Evolutionary conservation across 148 eudicot species (phyloP).

Genomic region (Vaccinium vitisidaea): DNA sequence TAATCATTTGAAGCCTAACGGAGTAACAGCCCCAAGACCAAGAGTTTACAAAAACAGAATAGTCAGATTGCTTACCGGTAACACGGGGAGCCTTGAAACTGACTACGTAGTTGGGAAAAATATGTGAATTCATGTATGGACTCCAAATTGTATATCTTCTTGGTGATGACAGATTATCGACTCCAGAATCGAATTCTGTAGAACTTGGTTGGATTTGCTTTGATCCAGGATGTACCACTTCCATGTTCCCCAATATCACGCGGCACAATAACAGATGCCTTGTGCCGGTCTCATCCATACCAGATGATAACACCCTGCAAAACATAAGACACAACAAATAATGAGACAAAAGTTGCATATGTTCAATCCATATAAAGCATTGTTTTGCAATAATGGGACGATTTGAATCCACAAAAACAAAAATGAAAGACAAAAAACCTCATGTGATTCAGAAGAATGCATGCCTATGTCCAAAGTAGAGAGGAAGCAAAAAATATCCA

Average conservation of each 20-base stretch:
- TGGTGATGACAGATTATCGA: constrained; percentile 30
- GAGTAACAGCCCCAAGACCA: background rate
- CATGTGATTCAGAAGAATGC: no score
- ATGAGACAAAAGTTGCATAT: background rate
- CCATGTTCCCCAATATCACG: constrained; percentile 35
- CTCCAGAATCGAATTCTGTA: constrained; percentile 38
- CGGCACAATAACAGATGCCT: constrained; percentile 39
- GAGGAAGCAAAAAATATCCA: no score
- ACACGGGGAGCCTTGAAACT: constrained; percentile 23
- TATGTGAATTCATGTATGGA: constrained; percentile 44
- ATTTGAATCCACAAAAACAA: no score
- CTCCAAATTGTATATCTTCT: constrained; percentile 41
- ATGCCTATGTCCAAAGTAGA: no score
- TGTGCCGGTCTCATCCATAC: constrained; percentile 33
- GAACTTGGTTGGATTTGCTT: constrained; percentile 39
- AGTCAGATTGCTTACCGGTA: background rate
- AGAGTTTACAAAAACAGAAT: background rate
- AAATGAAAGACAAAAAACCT: no score
- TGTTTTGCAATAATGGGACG: no score
- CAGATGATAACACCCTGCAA: constrained; percentile 31
- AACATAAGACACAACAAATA: background rate
- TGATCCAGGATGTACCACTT: constrained; percentile 26
- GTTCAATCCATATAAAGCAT: no score
- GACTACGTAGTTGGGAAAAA: constrained; percentile 40
- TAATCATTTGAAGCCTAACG: background rate